Conservation (phyloP, 2,329 filamentous ascomycete species). For the Monosporascus sp. region DNA sequence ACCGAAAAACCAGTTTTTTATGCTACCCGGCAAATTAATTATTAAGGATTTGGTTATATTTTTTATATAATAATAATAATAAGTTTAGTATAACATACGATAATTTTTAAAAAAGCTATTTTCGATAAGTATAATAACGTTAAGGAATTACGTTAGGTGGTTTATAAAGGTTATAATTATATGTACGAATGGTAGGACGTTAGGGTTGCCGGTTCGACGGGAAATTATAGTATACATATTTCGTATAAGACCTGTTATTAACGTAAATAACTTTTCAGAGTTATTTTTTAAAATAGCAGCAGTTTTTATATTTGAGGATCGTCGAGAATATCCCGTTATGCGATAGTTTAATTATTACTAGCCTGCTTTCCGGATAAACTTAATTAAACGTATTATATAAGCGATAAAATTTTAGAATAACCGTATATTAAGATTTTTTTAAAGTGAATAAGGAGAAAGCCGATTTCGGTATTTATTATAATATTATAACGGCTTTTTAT, state of each 20-base stretch:
- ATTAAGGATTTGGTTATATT: constrained; percentile 31
- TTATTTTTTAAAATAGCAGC: constrained; percentile 9
- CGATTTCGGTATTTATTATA: too few species aligned
- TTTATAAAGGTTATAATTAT: constrained; percentile 54
- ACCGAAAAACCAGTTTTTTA: constrained; percentile 9
- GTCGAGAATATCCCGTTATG: too few species aligned
- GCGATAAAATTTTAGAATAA: too few species aligned
- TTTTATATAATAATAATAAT: constrained; percentile 24
- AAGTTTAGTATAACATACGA: constrained; percentile 37
- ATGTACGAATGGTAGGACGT: constrained; percentile 58
- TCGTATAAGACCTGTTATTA: constrained; percentile 17
- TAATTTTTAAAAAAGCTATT: constrained; percentile 42
- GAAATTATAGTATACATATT: constrained; percentile 35
- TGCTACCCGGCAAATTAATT: constrained; percentile 42
- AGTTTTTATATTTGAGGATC: neutral
- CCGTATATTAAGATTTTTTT: too few species aligned
- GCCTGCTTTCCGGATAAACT: too few species aligned
- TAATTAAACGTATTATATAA: too few species aligned
- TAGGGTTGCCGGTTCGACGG: constrained; percentile 47
- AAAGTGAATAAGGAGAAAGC: too few species aligned
- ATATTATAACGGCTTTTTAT: too few species aligned
- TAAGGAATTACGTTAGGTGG: constrained; percentile 35
- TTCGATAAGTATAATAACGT: constrained; percentile 39
- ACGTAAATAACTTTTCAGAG: constrained; percentile 13
- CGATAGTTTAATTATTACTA: too few species aligned